Base-by-base conservation (phyloP, 2,329 filamentous ascomycete genomes). In the Drechslerella dactyloides region DNA sequence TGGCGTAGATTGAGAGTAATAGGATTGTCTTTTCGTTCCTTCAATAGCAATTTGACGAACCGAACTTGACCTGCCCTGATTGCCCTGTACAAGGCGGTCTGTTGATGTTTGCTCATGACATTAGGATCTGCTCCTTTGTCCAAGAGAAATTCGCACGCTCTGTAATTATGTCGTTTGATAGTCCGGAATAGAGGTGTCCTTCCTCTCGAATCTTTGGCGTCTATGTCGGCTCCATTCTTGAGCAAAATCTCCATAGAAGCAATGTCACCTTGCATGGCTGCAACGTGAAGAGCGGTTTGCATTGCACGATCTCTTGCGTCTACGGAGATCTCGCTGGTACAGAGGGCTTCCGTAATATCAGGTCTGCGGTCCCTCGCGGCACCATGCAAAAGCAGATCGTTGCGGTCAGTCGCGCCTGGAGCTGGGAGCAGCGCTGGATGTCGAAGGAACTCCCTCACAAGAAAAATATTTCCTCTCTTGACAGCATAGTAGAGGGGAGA, bases 401-500 rank as follows among this genome's bases (percentile, higher is more conserved):
- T 19, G 8, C 8, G 15, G 21, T 48, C 19, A 19, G 19, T 48
- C 19, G 44, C 8, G 4, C 21, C 17, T 19, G 44, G 13, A 3
- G 40, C 15, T 15, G 40, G 44, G 21, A 48, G 44, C 6, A 48
- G 19, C 19, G 44, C 19, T 19, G 44, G 44, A 10, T 10, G 21
- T 21, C 19, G n/a, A 21, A 48, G 44, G 21, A 48, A 19, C 11
- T 48, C 44, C 21, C 19, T 48, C 17, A 48, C 44, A 5, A 48
- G 44, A 11, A 48, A 21, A 4, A 48, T 21, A 21, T 48, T 48
- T 19, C 44, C 15, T 19, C 44, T 48, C 17, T 48, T 48, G 4
- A 48, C 44, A 48, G 44, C 44, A 48, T 21, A 48, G 44, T 48
- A 48, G 19, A 48, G 15, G 2, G 44, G 44, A 3, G 44, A 48